Evolutionary conservation across 129 eudicot species (phyloP), one percentile per base, ranked within the genome.

Genomic region (Escallonia rubra): DNA sequence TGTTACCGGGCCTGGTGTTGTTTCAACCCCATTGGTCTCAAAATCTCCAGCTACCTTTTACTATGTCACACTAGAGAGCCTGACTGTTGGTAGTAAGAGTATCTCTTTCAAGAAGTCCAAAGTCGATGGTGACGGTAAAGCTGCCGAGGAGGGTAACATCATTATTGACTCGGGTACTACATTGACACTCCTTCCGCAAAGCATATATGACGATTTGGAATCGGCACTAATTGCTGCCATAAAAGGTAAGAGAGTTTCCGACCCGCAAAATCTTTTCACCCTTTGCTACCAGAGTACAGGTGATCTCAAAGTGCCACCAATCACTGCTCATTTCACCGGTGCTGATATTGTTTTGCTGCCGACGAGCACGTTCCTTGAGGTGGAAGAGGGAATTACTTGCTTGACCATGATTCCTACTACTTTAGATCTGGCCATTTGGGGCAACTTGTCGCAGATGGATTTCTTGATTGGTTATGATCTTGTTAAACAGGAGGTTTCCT

Each of bases 141-240:
- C 50, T 4, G 57, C 4, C 0, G 55, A 39, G 0, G 66, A 46
- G 2, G 81, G 87, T 6, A 82, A 82, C 63, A 82, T 82, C 8
- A 77, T 86, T 38, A 74, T 86, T 0, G 92, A 86, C 65, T 86
- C 92, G 0, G 92, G 92, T 2, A 82, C 92, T 2, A 79, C 88
- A 0, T 11, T 86, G 16, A 79, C 92, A 3, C 4, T 76, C 12
- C 16, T 86, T 38, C 69, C 79, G 0, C 38, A 4, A 2, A 73
- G 56, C 0, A 15, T 86, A 6, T 69, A 69, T 45, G 0, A 3
- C 0, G 55, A 62, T 3, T 10, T 86, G 5, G 60, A 6, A 11
- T 9, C 64, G 2, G 67, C 14, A 7, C 13, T 86, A 43, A 48
- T 7, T 3, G n/a, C 6, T 0, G 61, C 14, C 1, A 52, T 79